Evolutionary conservation across 306 rosid genomes (phyloP), one percentile per base, ranked within the genome.

Genomic region (Pyrus betulifolia): DNA sequence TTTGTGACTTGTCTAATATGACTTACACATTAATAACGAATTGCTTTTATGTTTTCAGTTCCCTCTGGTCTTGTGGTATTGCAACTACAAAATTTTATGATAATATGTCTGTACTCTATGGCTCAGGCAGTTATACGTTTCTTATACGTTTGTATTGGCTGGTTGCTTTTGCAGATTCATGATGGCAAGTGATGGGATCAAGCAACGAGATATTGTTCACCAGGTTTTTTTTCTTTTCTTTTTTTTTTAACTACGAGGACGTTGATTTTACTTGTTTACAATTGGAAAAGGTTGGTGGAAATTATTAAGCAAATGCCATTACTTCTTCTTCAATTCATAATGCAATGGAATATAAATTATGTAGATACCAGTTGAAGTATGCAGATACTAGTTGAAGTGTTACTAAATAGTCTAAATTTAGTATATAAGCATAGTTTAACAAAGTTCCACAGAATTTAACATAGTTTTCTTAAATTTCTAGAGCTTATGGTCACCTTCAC

Each of bases 181-280:
- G 96, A 94, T 87, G 89, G 97, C 98, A 22, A 84, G 98, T 61
- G 97, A 94, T 63, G 98, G 98, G 81, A 92, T 94, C 83, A 94
- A 94, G 88, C 89, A 89, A 74, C 82, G 95, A 6, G 87, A 83
- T 67, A 71, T 83, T 71, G 82, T 92, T 83, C 87, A 88, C 75
- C 89, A 90, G 97, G 98, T 94, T 69, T 35, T 59, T 44, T 73
- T 57, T 59, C 67, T 69, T 45, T 73, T n/a, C 3, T 2, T 58
- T 21, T 31, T 30, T 33, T 33, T 33, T 33, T 35, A 74, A 68
- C 12, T 58, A 51, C 19, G 35, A 57, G 31, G 49, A n/a, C 21
- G 13, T 57, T 55, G 14, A n/a, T 35, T 64, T 60, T 67, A 40
- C 33, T 78, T 74, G 49, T 61, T 49, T 25, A 55, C 27, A 14